phyloP scores from a whole-genome alignment of 805 yeast species.

The Candida bentonensis region DNA sequence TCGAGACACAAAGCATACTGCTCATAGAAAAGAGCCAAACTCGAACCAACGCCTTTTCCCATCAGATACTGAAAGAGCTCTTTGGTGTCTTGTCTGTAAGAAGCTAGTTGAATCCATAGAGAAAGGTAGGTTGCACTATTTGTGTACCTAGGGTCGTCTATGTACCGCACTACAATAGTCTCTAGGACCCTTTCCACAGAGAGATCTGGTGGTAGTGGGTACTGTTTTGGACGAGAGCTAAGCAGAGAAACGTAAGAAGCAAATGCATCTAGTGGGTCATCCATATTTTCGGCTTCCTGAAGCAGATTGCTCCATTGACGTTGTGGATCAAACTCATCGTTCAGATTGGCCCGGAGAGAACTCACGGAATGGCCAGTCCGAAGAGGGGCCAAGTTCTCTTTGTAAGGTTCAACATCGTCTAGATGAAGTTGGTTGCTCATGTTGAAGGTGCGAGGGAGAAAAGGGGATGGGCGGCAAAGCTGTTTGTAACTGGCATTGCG shows the following conservation, averaged over 20 bases:
- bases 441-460: too few species aligned
- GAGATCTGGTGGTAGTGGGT: neutral
- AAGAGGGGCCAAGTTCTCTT: conserved; percentile 56
- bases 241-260: conserved; percentile 16
- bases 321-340: conserved; percentile 21
- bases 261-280: conserved; percentile 28
- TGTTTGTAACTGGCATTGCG: too few species aligned
- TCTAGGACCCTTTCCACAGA: conserved; percentile 18
- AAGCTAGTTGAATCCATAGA: conserved; percentile 71
- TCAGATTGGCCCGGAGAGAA: conserved; percentile 24
- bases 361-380: conserved; percentile 56
- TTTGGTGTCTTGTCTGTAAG: conserved; percentile 51
- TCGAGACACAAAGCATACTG: conserved; percentile 59
- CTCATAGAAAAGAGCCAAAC: conserved; percentile 61
- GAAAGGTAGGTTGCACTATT: conserved; percentile 71
- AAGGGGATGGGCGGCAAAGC: too few species aligned
- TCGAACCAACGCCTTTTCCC: conserved; percentile 54
- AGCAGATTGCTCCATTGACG: conserved; percentile 16
- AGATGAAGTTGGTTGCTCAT: neutral
- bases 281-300: conserved; percentile 11
- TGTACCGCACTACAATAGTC: conserved; percentile 76
- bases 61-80: conserved; percentile 61
- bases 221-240: neutral
- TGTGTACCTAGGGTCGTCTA: conserved; percentile 51
- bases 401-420: neutral